These are phyloP conservation scores for Mycena rosella DNA, from an alignment of 768 basidiomycete species.

Conservation along the genomic window DNA sequence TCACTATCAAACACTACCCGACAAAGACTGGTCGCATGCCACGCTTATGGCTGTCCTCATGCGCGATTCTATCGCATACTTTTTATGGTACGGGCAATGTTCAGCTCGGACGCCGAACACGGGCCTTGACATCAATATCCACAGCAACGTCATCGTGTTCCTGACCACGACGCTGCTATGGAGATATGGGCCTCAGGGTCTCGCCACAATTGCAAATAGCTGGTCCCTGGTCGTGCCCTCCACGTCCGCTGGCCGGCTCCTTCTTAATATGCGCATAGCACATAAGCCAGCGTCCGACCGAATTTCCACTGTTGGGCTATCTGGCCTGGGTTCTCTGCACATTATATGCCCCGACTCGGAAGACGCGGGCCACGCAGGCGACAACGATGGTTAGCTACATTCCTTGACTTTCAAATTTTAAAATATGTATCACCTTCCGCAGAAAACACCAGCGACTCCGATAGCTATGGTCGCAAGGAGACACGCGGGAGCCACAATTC, in stretches of 20 bases:
- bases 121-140: too few species aligned
- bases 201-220: conserved; percentile 35
- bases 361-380: not conserved
- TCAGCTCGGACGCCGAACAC: too few species aligned
- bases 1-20: conserved; percentile 33
- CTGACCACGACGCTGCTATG: conserved; percentile 34
- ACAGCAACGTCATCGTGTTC: conserved; percentile 29
- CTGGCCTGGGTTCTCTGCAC: conserved; percentile 30
- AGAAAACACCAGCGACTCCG: not conserved
- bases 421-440: not conserved
- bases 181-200: conserved; percentile 27
- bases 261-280: conserved; percentile 30
- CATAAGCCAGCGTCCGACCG: conserved; percentile 21
- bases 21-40: conserved; percentile 21
- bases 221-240: conserved; percentile 36
- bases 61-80: conserved; percentile 34
- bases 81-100: conserved; percentile 24
- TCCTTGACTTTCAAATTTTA: not conserved
- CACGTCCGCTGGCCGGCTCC: conserved; percentile 32
- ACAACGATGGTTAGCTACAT: not conserved
- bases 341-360: conserved; percentile 18
- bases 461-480: not conserved
- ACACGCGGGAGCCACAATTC: not conserved
- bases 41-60: conserved; percentile 30
- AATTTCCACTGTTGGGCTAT: conserved; percentile 24